Evolutionary conservation across 129 eudicot genomes (phyloP).

Genomic region (Erigeron canadensis): DNA sequence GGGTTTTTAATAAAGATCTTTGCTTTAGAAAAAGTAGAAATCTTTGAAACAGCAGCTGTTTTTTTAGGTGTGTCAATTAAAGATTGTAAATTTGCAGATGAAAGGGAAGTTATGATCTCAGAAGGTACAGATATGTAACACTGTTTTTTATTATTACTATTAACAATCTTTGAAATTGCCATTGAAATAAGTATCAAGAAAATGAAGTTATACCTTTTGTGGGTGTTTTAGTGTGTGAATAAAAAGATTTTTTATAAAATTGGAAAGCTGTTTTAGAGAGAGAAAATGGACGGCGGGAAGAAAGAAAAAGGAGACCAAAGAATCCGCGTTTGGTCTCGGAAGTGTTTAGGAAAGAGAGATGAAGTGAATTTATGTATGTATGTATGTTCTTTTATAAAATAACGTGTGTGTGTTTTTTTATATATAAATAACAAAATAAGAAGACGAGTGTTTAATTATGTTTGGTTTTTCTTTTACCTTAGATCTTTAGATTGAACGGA

Average conservation of each 20-base stretch:
- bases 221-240: background rate
- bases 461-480: no score
- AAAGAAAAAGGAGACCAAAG: conserved; percentile 35
- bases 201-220: conserved; percentile 2
- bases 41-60: conserved; percentile 34
- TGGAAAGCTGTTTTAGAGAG: conserved; percentile 30
- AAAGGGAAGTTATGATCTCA: conserved; percentile 61
- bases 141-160: conserved; percentile 44
- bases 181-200: conserved; percentile 20
- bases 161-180: conserved; percentile 53
- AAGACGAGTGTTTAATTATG: background rate
- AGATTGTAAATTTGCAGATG: conserved; percentile 66
- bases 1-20: conserved; percentile 41
- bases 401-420: background rate
- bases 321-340: conserved; percentile 42
- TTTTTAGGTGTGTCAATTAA: conserved; percentile 64
- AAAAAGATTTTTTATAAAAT: conserved; percentile 10
- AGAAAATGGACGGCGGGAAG: conserved; percentile 44
- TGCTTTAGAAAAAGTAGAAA: conserved; percentile 22
- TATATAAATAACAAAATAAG: background rate
- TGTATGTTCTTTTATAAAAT: background rate
- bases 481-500: no score
- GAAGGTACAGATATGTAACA: conserved; percentile 79
- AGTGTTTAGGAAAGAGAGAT: conserved; percentile 23
- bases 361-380: conserved; percentile 36